Conservation (phyloP, 768 basidiomycete species). For the Mycena floridula region DNA sequence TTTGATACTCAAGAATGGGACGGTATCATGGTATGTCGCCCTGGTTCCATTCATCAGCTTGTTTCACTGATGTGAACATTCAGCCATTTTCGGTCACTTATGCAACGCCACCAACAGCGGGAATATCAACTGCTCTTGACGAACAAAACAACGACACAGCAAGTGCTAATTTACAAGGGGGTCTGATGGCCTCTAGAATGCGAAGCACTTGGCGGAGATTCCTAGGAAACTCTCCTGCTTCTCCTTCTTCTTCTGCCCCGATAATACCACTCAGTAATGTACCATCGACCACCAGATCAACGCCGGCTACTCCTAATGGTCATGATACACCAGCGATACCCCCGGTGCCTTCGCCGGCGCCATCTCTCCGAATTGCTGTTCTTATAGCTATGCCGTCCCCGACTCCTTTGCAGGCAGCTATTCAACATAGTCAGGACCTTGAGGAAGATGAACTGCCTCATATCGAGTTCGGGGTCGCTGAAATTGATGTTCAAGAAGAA, state of each 20-base stretch:
- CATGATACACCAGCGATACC: constrained; percentile 1
- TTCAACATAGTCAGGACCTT: constrained; percentile 4
- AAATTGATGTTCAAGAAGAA: constrained; percentile 14
- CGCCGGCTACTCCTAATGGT: constrained; percentile 7
- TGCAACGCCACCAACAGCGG: background rate
- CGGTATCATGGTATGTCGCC: constrained; percentile 21
- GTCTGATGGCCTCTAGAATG: constrained; percentile 1
- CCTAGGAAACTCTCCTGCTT: background rate
- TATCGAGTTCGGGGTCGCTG: constrained; percentile 25
- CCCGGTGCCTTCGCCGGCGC: constrained; percentile 4
- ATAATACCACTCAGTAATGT: constrained; percentile 13
- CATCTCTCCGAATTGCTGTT: constrained; percentile 31
- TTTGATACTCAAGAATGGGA: constrained; percentile 18
- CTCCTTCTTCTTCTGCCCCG: background rate
- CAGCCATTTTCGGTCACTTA: background rate
- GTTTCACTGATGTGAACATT: too few relatives aligned
- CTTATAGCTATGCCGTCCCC: constrained; percentile 38
- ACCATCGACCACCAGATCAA: constrained; percentile 11
- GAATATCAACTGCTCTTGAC: too few relatives aligned
- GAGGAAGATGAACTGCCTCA: constrained; percentile 23
- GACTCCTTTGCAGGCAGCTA: constrained; percentile 1
- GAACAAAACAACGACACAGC: too few relatives aligned
- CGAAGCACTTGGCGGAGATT: background rate
- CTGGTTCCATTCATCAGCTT: too few relatives aligned
- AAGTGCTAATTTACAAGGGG: background rate